These are phyloP conservation scores for Hordeum marinum DNA, from an alignment of 176 grass and related monocot genomes.

Conservation along the genomic window DNA sequence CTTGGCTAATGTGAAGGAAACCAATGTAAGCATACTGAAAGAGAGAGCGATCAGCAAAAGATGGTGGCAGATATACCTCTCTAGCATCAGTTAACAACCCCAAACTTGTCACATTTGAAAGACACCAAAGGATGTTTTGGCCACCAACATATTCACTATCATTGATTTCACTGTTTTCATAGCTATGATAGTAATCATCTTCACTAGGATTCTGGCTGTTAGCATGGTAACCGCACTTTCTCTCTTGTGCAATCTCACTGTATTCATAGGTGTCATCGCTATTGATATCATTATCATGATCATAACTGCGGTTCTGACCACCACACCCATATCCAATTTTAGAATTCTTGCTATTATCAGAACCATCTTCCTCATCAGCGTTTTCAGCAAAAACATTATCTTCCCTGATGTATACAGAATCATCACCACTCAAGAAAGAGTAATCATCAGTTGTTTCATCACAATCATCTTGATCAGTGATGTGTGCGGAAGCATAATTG, in stretches of 20 bases:
- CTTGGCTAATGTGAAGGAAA: not conserved
- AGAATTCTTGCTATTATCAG: not conserved
- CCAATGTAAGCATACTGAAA: not conserved
- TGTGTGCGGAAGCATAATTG: no score
- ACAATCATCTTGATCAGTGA: no score
- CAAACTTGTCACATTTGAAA: not conserved
- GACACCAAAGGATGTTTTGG: not conserved
- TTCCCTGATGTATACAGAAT: not conserved
- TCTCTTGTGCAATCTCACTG: no score
- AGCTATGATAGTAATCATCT: not conserved
- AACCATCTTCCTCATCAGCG: not conserved
- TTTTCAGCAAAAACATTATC: not conserved
- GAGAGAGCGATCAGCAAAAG: not conserved
- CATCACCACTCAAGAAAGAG: not conserved
- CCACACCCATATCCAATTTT: not conserved
- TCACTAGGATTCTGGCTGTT: not conserved
- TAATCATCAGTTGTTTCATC: no score
- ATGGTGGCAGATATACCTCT: not conserved
- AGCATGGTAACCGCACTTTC: not conserved
- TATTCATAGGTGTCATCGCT: not conserved
- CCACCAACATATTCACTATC: not conserved
- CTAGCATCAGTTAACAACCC: constrained; percentile 2
- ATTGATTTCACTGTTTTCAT: not conserved
- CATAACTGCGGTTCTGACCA: not conserved
- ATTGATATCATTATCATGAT: not conserved